Evolutionary conservation across 1,139 yeast genomes (phyloP).

Genomic region (Tardiomyces blankii): DNA sequence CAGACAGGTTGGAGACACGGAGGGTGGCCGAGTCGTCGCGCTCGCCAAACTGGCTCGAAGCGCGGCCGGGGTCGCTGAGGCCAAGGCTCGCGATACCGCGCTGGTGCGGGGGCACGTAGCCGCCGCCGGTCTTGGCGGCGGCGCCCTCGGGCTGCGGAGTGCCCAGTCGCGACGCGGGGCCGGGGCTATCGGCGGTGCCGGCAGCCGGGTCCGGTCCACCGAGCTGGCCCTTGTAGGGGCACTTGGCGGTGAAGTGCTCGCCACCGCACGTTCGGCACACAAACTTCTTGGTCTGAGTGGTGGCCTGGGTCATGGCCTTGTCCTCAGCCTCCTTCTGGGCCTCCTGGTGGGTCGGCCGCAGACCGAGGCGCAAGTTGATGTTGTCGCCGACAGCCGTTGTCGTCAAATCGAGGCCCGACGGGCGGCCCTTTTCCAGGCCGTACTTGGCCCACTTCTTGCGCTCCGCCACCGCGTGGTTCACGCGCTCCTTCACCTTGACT

Average conservation of each 20-base stretch:
- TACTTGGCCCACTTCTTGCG: constrained; percentile 46
- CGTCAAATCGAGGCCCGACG: constrained; percentile 77
- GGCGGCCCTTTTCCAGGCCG: constrained; percentile 69
- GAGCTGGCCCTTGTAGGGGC: constrained; percentile 92
- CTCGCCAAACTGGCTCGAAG: constrained; percentile 34
- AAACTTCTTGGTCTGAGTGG: constrained; percentile 48
- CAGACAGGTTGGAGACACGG: constrained; percentile 86
- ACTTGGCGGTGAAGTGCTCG: constrained; percentile 84
- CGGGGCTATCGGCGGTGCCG: constrained; percentile 19
- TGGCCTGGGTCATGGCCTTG: constrained; percentile 52
- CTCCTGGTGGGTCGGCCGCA: constrained; percentile 18
- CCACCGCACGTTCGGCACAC: constrained; percentile 90
- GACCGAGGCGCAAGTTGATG: constrained; percentile 17
- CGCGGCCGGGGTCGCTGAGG: constrained; percentile 20
- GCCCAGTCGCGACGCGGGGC: constrained; percentile 6
- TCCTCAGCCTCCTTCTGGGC: constrained; percentile 33
- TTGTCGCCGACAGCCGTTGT: constrained; percentile 77
- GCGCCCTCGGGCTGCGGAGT: constrained; percentile 9
- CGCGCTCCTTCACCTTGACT: constrained; percentile 67
- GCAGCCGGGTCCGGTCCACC: constrained; percentile 38
- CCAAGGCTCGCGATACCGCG: constrained; percentile 52
- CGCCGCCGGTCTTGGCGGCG: constrained; percentile 26
- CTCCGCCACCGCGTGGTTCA: constrained; percentile 37
- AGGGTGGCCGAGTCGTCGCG: constrained; percentile 80
- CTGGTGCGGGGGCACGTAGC: constrained; percentile 73